Conservation (phyloP, 208 protist genomes). For the Giardia muris region DNA sequence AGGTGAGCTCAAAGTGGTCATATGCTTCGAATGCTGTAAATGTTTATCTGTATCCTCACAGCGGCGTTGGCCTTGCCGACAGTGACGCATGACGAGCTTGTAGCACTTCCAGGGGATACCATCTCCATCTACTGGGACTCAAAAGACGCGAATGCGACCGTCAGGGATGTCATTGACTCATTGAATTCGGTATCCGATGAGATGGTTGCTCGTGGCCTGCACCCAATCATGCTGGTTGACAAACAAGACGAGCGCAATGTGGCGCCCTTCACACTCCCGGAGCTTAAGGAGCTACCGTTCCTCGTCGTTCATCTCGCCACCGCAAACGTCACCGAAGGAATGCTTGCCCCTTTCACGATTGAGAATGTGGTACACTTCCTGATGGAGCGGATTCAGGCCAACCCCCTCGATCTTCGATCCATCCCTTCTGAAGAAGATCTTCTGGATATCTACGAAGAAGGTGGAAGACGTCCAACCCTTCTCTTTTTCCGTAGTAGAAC, state of each 20-base stretch:
- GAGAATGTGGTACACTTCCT: background rate
- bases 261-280: background rate
- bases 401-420: background rate
- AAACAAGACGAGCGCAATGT: background rate
- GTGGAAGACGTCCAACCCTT: background rate
- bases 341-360: background rate
- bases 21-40: too few species aligned
- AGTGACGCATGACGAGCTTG: background rate
- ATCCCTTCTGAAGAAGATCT: background rate
- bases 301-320: background rate
- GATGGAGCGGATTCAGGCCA: background rate
- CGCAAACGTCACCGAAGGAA: background rate
- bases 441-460: background rate
- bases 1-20: too few species aligned
- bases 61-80: background rate
- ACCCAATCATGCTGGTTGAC: background rate
- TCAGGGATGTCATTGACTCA: background rate
- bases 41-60: too few species aligned
- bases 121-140: background rate
- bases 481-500: background rate
- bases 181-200: background rate
- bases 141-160: background rate
- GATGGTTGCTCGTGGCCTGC: background rate
- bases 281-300: background rate
- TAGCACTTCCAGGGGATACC: background rate